Evolutionary conservation across 225 moss, liverwort and hornwort genomes (phyloP).

Genomic region (Takakia lepidozioides): DNA sequence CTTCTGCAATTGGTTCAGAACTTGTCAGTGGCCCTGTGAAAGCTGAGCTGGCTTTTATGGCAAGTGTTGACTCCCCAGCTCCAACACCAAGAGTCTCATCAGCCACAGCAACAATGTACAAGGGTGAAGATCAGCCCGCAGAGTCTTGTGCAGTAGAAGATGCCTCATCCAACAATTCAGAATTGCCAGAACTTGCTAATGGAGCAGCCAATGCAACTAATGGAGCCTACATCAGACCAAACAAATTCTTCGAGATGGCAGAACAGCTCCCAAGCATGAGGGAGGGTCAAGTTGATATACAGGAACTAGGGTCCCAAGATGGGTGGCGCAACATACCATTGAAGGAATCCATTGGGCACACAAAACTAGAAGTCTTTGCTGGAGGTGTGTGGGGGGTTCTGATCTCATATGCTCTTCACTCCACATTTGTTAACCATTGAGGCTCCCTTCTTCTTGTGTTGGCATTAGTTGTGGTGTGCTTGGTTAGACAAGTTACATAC

Average conservation of each 20-base stretch:
- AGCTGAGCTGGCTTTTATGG: slow-evolving; percentile 80
- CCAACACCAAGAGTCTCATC: slow-evolving; percentile 15
- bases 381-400: slow-evolving; percentile 70
- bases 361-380: slow-evolving; percentile 68
- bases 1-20: slow-evolving; percentile 65
- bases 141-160: slow-evolving; percentile 8
- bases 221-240: slow-evolving; percentile 35
- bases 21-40: slow-evolving; percentile 66
- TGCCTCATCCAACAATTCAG: background rate
- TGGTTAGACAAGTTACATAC: too few relatives aligned
- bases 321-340: slow-evolving; percentile 85
- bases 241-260: slow-evolving; percentile 37
- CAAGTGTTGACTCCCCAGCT: slow-evolving; percentile 28
- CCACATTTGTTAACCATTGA: too few relatives aligned
- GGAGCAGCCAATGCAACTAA: slow-evolving; percentile 13
- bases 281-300: slow-evolving; percentile 70
- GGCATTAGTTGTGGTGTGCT: too few relatives aligned
- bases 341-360: slow-evolving; percentile 92
- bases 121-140: slow-evolving; percentile 6
- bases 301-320: slow-evolving; percentile 65
- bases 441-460: too few relatives aligned
- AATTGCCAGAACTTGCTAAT: background rate
- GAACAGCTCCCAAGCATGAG: slow-evolving; percentile 65
- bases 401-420: slow-evolving; percentile 32
- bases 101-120: slow-evolving; percentile 28